Evolutionary conservation across 441 rosid genomes (phyloP), one percentile per base, ranked within the genome.

Genomic region (Adansonia rubrostipa): DNA sequence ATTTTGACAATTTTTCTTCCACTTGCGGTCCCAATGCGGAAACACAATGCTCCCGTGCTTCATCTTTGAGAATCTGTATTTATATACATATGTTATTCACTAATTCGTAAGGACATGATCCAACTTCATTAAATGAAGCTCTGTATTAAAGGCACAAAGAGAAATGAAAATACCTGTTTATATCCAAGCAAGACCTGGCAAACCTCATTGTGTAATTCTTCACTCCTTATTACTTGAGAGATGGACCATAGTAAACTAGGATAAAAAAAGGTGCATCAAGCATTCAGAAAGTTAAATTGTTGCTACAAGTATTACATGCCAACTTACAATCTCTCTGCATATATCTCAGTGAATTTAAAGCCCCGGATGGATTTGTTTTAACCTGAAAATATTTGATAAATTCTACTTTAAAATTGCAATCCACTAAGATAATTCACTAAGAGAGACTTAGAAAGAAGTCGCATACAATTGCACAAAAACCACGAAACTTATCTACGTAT

Each of bases 401-500:
- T 36, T 36, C 42, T 36, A 6, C 42, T 36, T 5, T 36, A 36
- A 36, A 36, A 36, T 36, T 36, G 42, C 42, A 36, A 36, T 36
- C 42, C 42, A 36, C 42, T 36, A 36, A 36, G 42, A 36, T 36
- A 36, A 36, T 36, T 36, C 40, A 36, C 44, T 22, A 5, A 78
- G 9, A 42, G 19, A 22, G 72, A 67, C 54, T 42, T 57, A 3
- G 13, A 33, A 65, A 78, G 73, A 17, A 77, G 75, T 77, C 61
- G 24, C 86, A 79, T 87, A 97, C 99, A 96, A 93, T 87, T 64
- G 99, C 99, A 87, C 99, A 97, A 71, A 97, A 86, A 81, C 99
- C 99, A 74, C 92, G 87, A 82, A 97, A 97, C n/a, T 99, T 97
- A 87, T 97, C 99, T 83, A 95, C 99, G 85, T 97, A 95, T 85